Conservation (phyloP, 1,284 basidiomycete species). For the Thelephora terrestris region DNA sequence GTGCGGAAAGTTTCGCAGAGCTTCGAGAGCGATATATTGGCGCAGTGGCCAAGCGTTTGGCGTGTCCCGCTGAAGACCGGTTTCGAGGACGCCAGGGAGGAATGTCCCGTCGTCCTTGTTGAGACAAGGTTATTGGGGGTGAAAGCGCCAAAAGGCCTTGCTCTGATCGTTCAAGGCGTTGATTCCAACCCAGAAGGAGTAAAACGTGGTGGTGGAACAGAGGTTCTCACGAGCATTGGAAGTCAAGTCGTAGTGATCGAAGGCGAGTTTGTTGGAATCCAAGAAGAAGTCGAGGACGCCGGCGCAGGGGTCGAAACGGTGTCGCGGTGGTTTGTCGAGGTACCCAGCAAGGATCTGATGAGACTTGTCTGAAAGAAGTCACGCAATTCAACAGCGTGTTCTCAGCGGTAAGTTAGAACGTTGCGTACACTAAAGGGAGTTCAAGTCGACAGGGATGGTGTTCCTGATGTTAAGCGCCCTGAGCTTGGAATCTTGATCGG, state of each 20-base stretch:
- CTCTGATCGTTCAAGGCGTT: conserved; percentile 45
- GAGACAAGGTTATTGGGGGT: conserved; percentile 67
- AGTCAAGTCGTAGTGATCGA: conserved; percentile 80
- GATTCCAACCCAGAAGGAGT: conserved; percentile 83
- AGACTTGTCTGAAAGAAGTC: conserved; percentile 41
- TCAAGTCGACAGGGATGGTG: conserved; percentile 71
- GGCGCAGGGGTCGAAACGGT: conserved; percentile 47
- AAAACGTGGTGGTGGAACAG: conserved; percentile 69
- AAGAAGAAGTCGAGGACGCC: conserved; percentile 83
- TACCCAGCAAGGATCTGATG: conserved; percentile 58
- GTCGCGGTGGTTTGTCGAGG: conserved; percentile 41
- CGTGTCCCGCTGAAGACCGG: conserved; percentile 79
- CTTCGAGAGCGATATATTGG: conserved; percentile 72
- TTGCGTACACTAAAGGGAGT: conserved; percentile 72
- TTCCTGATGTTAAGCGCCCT: conserved; percentile 64
- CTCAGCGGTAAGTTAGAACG: not conserved
- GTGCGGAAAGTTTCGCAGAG: conserved; percentile 61
- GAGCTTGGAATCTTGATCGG: conserved; percentile 41
- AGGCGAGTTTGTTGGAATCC: conserved; percentile 74
- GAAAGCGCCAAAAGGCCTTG: conserved; percentile 67
- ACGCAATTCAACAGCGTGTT: not conserved
- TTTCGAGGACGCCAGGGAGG: conserved; percentile 65
- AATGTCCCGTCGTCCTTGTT: conserved; percentile 79
- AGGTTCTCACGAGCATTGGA: conserved; percentile 51
- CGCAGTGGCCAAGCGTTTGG: conserved; percentile 83